Percentiles rank a stretch among this genome's conserved stretches.
Conservation (phyloP, 176 grass and related monocot genomes). For the Guadua angustifolia region DNA sequence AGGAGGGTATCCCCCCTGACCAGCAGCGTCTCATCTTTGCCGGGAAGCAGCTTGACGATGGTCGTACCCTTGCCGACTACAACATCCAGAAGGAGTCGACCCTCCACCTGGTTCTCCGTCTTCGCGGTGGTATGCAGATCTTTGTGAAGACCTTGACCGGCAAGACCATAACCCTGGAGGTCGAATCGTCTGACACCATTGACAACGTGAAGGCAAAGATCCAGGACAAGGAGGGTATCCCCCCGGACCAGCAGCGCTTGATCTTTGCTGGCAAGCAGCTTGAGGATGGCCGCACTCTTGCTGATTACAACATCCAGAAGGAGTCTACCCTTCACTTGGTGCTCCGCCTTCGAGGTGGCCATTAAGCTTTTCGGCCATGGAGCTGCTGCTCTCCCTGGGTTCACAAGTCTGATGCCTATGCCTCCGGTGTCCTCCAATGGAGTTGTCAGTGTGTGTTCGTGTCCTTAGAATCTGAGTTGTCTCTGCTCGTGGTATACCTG, state of each 20-base stretch:
- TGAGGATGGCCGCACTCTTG: constrained; percentile 62
- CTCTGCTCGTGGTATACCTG: neutral
- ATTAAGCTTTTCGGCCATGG: constrained; percentile 23
- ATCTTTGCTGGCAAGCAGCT: constrained; percentile 75
- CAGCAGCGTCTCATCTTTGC: constrained; percentile 76
- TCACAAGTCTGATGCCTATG: constrained; percentile 11
- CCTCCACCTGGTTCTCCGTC: constrained; percentile 56
- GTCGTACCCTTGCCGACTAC: constrained; percentile 66
- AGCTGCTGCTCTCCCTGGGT: constrained; percentile 7
- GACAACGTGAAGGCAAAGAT: constrained; percentile 82
- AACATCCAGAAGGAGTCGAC: constrained; percentile 87
- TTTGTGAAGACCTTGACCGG: constrained; percentile 72
- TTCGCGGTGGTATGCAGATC: constrained; percentile 60
- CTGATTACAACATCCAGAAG: constrained; percentile 74
- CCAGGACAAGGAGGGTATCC: constrained; percentile 79
- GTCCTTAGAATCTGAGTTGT: neutral
- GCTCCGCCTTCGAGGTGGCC: constrained; percentile 62
- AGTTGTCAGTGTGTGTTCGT: neutral
- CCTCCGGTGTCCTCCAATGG: neutral
- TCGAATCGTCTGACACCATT: constrained; percentile 52
- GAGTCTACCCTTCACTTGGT: constrained; percentile 72
- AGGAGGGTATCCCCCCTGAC: constrained; percentile 84
- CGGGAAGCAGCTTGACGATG: constrained; percentile 70
- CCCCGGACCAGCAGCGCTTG: constrained; percentile 68
- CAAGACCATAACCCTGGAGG: constrained; percentile 75